Evolutionary conservation across 352 stramenopile genomes (phyloP), one percentile per base, ranked within the genome.

Genomic region (Phytophthora sp.): DNA sequence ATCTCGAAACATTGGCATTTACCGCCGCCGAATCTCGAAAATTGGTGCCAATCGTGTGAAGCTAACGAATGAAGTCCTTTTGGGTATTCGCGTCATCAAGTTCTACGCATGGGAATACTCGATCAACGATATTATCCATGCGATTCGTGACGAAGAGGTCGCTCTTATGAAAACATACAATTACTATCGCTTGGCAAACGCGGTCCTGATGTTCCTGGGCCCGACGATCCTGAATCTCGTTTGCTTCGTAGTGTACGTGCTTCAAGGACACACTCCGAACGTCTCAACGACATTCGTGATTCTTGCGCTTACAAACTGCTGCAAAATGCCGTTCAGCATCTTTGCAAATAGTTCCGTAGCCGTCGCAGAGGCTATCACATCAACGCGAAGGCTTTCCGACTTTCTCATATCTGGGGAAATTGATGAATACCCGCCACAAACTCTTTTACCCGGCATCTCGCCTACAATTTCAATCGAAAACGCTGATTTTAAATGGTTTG

Each of bases 261-360:
- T 75, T 3, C 45, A 76, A 4, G 96, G 96, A 1, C 62, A 98
- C 34, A 57, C 69, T 1, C 60, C 99, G 17, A 91, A 97, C 39
- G 92, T 98, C 7, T 76, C 89, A 2, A 88, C 82, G n/a, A 96
- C 96, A 24, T 95, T 99, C 41, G 97, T 96, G 6, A 77, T 96
- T 4, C 64, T 99, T 20, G 88, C 96, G 21, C 72, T 99, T 44
- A 79, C 78, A 10, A 85, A 80, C 44, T 61, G 72, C 2, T 82
- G 73, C 39, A 66, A 66, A 15, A 72, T 72, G 44, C 70, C 76
- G 1, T 88, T 79, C 45, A 71, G 45, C 2, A 75, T 78, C 37
- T 88, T 85, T 31, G 67, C 65, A 7, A 79, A 79, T 23, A 61
- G 67, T 3, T 72, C 57, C 0, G 52, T 84, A 11, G 78, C 70